Conservation (phyloP, 768 basidiomycete species). For the Austroboletus festivus region DNA sequence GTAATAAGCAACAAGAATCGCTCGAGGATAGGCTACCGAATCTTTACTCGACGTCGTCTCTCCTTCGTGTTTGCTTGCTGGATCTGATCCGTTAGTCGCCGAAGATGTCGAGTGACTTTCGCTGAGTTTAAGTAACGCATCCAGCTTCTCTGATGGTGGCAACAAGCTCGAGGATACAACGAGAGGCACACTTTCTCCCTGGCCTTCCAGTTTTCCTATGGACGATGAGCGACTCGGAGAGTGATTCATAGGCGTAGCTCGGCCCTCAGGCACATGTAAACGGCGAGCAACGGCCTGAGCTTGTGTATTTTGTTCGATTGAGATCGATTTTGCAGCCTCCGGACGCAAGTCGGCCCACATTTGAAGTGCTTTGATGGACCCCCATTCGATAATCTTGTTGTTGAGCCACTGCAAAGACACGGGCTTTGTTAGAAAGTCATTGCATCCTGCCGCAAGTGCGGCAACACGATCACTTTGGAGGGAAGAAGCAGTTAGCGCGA, state of each 20-base stretch:
- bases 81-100: not conserved
- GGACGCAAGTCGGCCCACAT: constrained; percentile 87
- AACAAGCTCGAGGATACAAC: constrained; percentile 14
- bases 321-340: constrained; percentile 48
- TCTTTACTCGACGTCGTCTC: constrained; percentile 26
- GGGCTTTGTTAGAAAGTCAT: constrained; percentile 97
- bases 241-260: constrained; percentile 34
- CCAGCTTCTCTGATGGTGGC: constrained; percentile 20
- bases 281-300: constrained; percentile 46
- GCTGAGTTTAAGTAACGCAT: constrained; percentile 24
- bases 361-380: constrained; percentile 90
- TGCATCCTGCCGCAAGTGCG: constrained; percentile 97
- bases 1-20: constrained; percentile 7
- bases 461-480: constrained; percentile 93
- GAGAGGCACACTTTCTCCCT: constrained; percentile 17
- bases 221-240: constrained; percentile 41
- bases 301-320: constrained; percentile 44
- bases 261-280: constrained; percentile 48
- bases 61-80: constrained; percentile 18
- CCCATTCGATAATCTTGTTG: constrained; percentile 99
- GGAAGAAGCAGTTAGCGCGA: constrained; percentile 96
- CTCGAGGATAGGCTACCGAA: not conserved
- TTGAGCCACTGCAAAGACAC: constrained; percentile 94
- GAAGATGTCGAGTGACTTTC: constrained; percentile 19
- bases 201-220: constrained; percentile 22